Base-by-base conservation (phyloP, 2,329 filamentous ascomycete species). In the Paraphoma chrysanthemicola region DNA sequence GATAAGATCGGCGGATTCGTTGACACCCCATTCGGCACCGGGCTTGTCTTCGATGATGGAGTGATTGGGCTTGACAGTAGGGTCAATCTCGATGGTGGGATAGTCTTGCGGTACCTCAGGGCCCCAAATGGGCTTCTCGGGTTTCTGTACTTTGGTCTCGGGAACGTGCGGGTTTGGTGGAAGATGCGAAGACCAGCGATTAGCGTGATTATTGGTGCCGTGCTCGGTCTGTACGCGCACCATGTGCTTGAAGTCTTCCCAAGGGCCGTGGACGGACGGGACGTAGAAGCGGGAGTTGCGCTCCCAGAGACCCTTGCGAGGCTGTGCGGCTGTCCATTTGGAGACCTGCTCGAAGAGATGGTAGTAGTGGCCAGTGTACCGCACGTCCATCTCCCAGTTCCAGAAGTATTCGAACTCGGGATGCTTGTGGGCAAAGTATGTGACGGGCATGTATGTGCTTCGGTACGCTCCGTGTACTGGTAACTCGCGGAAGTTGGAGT, bases 361-460 rank as follows among this genome's bases (percentile, higher is more conserved):
- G 76, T 93, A 93, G 80, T 91, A 94, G 77, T 97, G 92, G 36
- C 93, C 92, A 0, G 90, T 95, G 75, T 96, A 96, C 30, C 92
- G 88, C 44, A 93, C 87, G 69, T 97, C 93, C 89, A 96, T 94
- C 76, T 97, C 93, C 91, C 93, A 96, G 64, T 96, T 91, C 93
- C 93, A 97, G 77, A 93, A 92, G 78, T 88, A 91, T 46, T 96
- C 92, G 71, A 93, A 97, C 74, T 96, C 93, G 1, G 91, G 90
- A 76, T 97, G 93, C 68, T 87, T 85, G 70, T 93, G 88, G 6
- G 93, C 91, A 74, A 98, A 98, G 76, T 94, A 91, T 71, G 97
- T 93, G 81, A 98, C 88, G 0, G 93, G 92, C 92, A 98, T 96
- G 68, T 93, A 92, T 9, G 95, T 86, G 52, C 92, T 93, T 50